Percentiles rank a stretch among this genome's conserved stretches.
Conservation (phyloP, 441 rosid species). For the Aquilaria agallochum region DNA sequence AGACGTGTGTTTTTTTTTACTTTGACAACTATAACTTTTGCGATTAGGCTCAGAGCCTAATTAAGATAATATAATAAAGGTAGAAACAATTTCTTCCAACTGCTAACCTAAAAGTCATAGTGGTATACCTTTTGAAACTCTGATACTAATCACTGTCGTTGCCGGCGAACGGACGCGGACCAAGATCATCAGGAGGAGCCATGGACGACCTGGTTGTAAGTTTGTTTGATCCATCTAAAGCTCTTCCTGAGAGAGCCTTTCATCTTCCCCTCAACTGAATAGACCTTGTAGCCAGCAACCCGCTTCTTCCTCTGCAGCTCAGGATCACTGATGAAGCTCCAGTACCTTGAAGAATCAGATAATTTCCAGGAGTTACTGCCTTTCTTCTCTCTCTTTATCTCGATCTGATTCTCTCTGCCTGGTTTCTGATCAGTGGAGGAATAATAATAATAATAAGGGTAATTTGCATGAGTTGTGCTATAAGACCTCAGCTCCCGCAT, state of each 20-base stretch:
- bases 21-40: no score
- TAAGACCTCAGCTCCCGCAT: slow-evolving; percentile 80
- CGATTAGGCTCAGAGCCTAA: no score
- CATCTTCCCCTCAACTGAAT: slow-evolving; percentile 75
- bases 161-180: no score
- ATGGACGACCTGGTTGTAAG: slow-evolving; percentile 54
- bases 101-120: no score
- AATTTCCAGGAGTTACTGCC: slow-evolving; percentile 32
- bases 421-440: slow-evolving; percentile 15
- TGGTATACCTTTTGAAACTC: no score
- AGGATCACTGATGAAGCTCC: slow-evolving; percentile 61
- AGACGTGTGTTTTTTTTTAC: no score
- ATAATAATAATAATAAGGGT: no score
- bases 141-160: no score
- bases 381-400: slow-evolving; percentile 54
- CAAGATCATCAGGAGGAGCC: slow-evolving; percentile 62
- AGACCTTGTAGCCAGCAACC: slow-evolving; percentile 80
- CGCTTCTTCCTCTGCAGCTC: slow-evolving; percentile 91
- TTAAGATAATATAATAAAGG: no score
- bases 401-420: slow-evolving; percentile 39
- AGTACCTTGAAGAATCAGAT: slow-evolving; percentile 34
- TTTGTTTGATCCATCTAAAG: slow-evolving; percentile 78
- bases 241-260: slow-evolving; percentile 84
- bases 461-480: slow-evolving; percentile 44
- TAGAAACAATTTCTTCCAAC: no score